A percentile compares a stretch with the other conserved stretches of the same genome.
Evolutionary conservation across 2,329 filamentous ascomycete species (phyloP).

Genomic region (Neofusicoccum ribis): DNA sequence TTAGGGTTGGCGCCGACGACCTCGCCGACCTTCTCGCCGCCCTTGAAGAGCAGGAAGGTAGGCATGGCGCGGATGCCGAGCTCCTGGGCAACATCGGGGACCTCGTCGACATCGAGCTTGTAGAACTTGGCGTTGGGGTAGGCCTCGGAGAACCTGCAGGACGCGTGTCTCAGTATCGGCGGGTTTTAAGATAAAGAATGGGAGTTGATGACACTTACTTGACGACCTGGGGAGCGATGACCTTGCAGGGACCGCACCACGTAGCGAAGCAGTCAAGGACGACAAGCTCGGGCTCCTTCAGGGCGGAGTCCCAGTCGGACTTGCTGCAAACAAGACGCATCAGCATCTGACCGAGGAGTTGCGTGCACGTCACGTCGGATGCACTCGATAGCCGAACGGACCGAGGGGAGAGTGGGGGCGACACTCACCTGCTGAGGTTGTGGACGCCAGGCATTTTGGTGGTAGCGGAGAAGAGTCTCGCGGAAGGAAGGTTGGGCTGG

Average conservation of each 20-base stretch:
- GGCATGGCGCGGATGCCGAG: slow-evolving; percentile 89
- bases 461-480: slow-evolving; percentile 42
- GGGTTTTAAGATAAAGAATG: background rate
- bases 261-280: slow-evolving; percentile 84
- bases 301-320: slow-evolving; percentile 58
- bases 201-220: slow-evolving; percentile 51
- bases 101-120: slow-evolving; percentile 88
- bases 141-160: slow-evolving; percentile 57
- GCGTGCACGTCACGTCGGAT: background rate
- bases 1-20: slow-evolving; percentile 79
- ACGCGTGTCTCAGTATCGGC: slow-evolving; percentile 17
- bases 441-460: slow-evolving; percentile 49
- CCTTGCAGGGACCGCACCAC: slow-evolving; percentile 96
- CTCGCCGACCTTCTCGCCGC: slow-evolving; percentile 70
- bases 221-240: slow-evolving; percentile 74
- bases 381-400: background rate
- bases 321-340: slow-evolving; percentile 46
- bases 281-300: slow-evolving; percentile 60
- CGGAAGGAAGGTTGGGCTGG: slow-evolving; percentile 28
- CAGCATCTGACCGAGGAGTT: background rate
- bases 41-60: slow-evolving; percentile 83
- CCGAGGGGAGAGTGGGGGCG: background rate
- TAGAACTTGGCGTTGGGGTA: slow-evolving; percentile 69
- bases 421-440: slow-evolving; percentile 47
- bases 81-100: slow-evolving; percentile 72